phyloP scores from a whole-genome alignment of 129 eudicot species.

The Sambucus nigra region DNA sequence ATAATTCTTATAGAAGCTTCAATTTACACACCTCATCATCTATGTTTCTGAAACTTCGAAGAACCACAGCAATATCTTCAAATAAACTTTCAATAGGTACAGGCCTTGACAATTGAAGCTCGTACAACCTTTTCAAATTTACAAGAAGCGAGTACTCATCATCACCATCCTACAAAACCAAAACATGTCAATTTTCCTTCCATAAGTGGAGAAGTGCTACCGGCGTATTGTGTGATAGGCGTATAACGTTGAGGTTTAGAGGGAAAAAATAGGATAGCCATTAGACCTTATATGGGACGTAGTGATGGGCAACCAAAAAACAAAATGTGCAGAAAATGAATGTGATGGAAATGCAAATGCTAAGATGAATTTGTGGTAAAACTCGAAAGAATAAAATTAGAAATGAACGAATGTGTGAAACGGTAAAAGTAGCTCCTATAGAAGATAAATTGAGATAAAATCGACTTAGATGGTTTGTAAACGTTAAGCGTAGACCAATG shows the following conservation, averaged over 20 bases:
- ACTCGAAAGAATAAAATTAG: too few relatives aligned
- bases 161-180: conserved; percentile 68
- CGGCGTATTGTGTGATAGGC: too few relatives aligned
- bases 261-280: conserved; percentile 1
- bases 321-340: too few relatives aligned
- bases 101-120: conserved; percentile 60
- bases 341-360: too few relatives aligned
- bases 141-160: conserved; percentile 93
- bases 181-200: conserved; percentile 12
- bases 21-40: conserved; percentile 64
- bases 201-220: background rate
- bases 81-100: conserved; percentile 67
- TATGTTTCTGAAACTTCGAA: conserved; percentile 47
- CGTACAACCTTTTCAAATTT: conserved; percentile 83
- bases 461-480: too few relatives aligned
- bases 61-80: conserved; percentile 46
- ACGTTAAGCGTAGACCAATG: too few relatives aligned
- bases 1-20: conserved; percentile 6
- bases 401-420: too few relatives aligned
- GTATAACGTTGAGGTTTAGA: background rate
- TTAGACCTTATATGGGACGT: too few relatives aligned
- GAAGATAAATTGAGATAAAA: too few relatives aligned
- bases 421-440: too few relatives aligned
- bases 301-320: too few relatives aligned
- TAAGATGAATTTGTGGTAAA: too few relatives aligned